These are phyloP conservation scores for Phaseolus coccineus DNA, from an alignment of 331 rosid genomes.

Conservation along the genomic window DNA sequence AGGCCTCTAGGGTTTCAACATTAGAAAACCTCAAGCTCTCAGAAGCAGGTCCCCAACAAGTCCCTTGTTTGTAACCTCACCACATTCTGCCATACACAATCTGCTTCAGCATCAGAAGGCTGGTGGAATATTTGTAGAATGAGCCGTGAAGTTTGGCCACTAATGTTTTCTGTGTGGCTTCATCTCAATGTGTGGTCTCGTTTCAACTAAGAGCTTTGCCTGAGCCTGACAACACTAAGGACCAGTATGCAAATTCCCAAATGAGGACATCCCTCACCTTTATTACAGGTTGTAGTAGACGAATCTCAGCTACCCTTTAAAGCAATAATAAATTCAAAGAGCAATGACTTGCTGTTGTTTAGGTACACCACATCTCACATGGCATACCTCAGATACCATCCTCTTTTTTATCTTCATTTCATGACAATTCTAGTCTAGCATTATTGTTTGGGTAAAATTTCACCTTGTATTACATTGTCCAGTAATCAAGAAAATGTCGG, in stretches of 20 bases:
- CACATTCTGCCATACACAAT: background rate
- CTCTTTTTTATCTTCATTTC: background rate
- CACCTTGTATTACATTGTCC: slow-evolving; percentile 41
- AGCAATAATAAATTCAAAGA: background rate
- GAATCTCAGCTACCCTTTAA: background rate
- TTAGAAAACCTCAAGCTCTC: background rate
- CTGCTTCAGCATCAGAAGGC: background rate
- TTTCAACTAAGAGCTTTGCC: background rate
- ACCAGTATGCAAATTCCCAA: background rate
- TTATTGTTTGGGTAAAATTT: background rate
- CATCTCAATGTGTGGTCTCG: background rate
- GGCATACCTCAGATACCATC: background rate
- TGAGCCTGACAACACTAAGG: background rate
- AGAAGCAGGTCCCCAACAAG: background rate
- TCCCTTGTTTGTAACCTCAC: background rate
- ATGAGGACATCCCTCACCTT: background rate
- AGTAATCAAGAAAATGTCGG: slow-evolving; percentile 59
- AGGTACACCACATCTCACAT: background rate
- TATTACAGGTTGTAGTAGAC: background rate
- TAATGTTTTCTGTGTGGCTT: background rate
- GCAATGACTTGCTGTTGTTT: background rate
- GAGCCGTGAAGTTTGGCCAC: background rate
- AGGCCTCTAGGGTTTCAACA: background rate
- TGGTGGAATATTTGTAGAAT: background rate
- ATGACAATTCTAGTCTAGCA: background rate